phyloP scores from a whole-genome alignment of 805 yeast species.

The baker's yeast (Saccharomyces cerevisiae) region DNA sequence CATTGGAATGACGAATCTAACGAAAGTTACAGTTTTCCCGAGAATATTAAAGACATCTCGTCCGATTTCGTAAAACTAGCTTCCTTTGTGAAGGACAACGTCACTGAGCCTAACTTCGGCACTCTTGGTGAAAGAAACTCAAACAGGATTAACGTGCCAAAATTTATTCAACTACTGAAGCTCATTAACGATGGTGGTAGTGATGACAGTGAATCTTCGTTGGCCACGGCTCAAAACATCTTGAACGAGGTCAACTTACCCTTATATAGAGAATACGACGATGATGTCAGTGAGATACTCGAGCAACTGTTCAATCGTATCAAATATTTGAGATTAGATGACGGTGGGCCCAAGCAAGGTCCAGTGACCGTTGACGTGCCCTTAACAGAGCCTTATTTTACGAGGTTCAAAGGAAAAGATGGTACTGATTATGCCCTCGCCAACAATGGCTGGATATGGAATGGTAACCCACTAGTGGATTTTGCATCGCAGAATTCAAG shows the following conservation, averaged over 20 bases:
- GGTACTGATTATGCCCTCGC: constrained; percentile 70
- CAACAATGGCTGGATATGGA: constrained; percentile 99
- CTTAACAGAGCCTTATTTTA: constrained; percentile 80
- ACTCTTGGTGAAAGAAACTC: constrained; percentile 40
- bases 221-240: constrained; percentile 37
- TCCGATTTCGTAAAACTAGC: constrained; percentile 40
- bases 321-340: constrained; percentile 66
- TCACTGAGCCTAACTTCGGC: constrained; percentile 36
- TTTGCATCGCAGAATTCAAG: constrained; percentile 76
- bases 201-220: neutral
- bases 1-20: constrained; percentile 28
- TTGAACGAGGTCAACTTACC: constrained; percentile 73
- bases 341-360: constrained; percentile 76
- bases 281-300: constrained; percentile 56
- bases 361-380: constrained; percentile 50
- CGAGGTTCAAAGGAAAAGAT: constrained; percentile 46
- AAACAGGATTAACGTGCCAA: constrained; percentile 44
- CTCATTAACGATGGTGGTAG: constrained; percentile 22
- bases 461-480: constrained; percentile 86
- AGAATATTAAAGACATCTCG: neutral
- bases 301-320: constrained; percentile 70
- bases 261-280: constrained; percentile 65
- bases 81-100: constrained; percentile 36
- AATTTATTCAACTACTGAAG: constrained; percentile 47
- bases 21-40: neutral